Percentiles rank a stretch among this genome's conserved stretches.
These are phyloP conservation scores for Nepenthes mirabilis DNA, from an alignment of 148 eudicot species.

Conservation along the genomic window DNA sequence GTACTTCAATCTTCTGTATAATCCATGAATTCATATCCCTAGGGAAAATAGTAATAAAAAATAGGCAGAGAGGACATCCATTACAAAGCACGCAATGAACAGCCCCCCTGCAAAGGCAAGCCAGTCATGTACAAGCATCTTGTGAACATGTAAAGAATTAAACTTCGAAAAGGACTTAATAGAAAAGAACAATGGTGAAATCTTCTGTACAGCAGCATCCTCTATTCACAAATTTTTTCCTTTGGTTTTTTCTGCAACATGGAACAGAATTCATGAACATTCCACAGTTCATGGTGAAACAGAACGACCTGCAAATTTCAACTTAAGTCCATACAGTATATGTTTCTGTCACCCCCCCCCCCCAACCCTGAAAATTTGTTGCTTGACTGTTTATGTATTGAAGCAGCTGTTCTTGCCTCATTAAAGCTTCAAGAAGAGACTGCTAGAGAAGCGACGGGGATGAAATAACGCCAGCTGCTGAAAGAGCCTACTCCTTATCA, in stretches of 20 bases:
- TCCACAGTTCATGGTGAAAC: background rate
- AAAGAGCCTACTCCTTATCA: too few relatives aligned
- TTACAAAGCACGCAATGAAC: too few relatives aligned
- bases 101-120: too few relatives aligned
- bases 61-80: too few relatives aligned
- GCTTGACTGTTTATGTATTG: constrained; percentile 7
- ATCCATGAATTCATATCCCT: too few relatives aligned
- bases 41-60: too few relatives aligned
- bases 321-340: background rate
- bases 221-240: background rate
- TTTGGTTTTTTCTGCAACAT: constrained; percentile 2
- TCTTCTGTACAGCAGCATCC: background rate
- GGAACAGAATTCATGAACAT: background rate
- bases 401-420: constrained; percentile 12
- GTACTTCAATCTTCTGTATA: too few relatives aligned
- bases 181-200: too few relatives aligned
- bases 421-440: constrained; percentile 11
- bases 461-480: too few relatives aligned
- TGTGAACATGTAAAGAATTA: too few relatives aligned
- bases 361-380: constrained; percentile 5
- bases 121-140: too few relatives aligned
- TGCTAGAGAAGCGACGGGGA: background rate
- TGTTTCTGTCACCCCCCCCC: background rate
- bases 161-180: too few relatives aligned
- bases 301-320: background rate